phyloP scores from a whole-genome alignment of 192 early-diverging fungal genomes.

The Rhizophagus sp. region DNA sequence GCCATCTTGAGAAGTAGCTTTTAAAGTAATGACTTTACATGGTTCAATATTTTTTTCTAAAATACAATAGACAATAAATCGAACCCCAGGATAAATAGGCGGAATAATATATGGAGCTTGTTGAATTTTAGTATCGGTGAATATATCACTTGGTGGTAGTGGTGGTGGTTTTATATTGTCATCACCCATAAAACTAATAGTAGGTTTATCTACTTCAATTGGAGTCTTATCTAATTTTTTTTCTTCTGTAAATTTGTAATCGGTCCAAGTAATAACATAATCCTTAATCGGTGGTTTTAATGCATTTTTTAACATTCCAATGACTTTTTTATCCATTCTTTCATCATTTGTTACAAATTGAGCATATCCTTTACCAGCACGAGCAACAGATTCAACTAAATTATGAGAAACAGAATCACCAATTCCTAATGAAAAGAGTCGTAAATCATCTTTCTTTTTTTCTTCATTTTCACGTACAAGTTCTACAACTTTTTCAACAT shows the following conservation, averaged over 20 bases:
- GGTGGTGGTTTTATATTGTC: background rate
- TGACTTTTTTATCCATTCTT: slow-evolving; percentile 52
- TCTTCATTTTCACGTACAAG: slow-evolving; percentile 31
- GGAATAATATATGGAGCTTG: slow-evolving; percentile 28
- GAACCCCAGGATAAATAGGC: slow-evolving; percentile 6
- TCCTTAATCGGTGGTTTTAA: slow-evolving; percentile 44
- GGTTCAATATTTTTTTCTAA: slow-evolving; percentile 8
- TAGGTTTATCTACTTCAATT: background rate
- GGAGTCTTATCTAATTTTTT: no score
- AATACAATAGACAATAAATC: slow-evolving; percentile 18
- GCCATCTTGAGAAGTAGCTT: slow-evolving; percentile 13
- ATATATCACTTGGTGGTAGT: background rate
- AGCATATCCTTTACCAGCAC: slow-evolving; percentile 49
- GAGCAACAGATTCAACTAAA: slow-evolving; percentile 51
- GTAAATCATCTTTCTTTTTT: slow-evolving; percentile 29
- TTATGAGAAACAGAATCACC: slow-evolving; percentile 51
- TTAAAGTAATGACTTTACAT: background rate
- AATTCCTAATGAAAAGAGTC: slow-evolving; percentile 54
- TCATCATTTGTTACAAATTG: slow-evolving; percentile 48
- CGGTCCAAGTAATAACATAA: slow-evolving; percentile 40
- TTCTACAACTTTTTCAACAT: slow-evolving; percentile 42
- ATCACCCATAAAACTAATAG: slow-evolving; percentile 12
- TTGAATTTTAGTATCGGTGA: background rate
- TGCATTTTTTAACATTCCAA: slow-evolving; percentile 54
- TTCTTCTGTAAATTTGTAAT: background rate